Percentiles rank a stretch among this genome's conserved stretches.
Conservation (phyloP, 2,329 filamentous ascomycete species). For the Aspergillus sp. region DNA sequence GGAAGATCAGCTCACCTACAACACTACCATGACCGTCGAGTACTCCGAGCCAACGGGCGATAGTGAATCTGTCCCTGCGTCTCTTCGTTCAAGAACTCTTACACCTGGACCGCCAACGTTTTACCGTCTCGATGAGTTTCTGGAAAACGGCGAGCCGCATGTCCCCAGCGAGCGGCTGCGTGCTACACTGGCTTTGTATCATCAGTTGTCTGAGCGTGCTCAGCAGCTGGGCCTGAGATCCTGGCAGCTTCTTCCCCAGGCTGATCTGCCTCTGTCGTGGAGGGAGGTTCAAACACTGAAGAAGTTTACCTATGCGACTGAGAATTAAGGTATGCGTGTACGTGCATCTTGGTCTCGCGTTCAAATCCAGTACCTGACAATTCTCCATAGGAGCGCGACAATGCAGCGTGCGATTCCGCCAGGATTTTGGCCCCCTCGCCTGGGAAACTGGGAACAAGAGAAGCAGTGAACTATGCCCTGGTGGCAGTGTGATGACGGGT, state of each 20-base stretch:
- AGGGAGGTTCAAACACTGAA: background rate
- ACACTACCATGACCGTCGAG: conserved; percentile 22
- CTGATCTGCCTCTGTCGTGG: conserved; percentile 14
- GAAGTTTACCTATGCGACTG: background rate
- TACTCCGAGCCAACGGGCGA: conserved; percentile 1
- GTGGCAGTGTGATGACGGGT: no score
- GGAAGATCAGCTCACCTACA: conserved; percentile 17
- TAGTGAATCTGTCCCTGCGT: background rate
- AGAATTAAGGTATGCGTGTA: background rate
- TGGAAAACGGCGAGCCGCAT: conserved; percentile 8
- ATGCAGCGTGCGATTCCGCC: no score
- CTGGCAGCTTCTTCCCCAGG: conserved; percentile 15
- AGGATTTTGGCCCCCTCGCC: no score
- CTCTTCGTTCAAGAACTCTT: conserved; percentile 15
- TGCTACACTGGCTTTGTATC: conserved; percentile 10
- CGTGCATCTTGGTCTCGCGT: no score
- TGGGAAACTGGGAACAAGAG: no score
- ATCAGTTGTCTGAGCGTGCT: conserved; percentile 11
- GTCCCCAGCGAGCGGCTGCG: conserved; percentile 9
- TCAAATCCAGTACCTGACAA: no score
- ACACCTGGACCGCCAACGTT: background rate
- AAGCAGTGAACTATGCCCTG: no score
- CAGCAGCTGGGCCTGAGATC: conserved; percentile 1
- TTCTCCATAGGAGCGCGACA: no score
- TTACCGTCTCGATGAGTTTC: conserved; percentile 15